phyloP scores from a whole-genome alignment of 2,329 filamentous ascomycete genomes.

The Cytospora leucostoma region DNA sequence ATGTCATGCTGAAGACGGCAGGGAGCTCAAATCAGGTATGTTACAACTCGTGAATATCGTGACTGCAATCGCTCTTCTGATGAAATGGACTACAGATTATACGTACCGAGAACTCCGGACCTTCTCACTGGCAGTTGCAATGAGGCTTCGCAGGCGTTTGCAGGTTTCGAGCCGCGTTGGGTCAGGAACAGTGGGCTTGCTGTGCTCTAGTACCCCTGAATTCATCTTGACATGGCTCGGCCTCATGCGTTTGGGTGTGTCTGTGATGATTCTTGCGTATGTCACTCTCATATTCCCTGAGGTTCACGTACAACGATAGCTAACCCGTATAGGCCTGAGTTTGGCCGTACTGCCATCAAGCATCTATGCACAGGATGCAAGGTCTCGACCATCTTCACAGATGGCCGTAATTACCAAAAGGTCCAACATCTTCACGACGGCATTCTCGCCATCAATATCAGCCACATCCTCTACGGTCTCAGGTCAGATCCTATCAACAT shows the following conservation, averaged over 20 bases:
- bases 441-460: slow-evolving; percentile 27
- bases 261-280: slow-evolving; percentile 59
- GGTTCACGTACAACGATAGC: background rate
- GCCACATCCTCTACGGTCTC: slow-evolving; percentile 27
- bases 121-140: slow-evolving; percentile 24
- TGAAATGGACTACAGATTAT: slow-evolving; percentile 25
- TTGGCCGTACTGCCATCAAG: slow-evolving; percentile 47
- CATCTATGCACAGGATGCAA: slow-evolving; percentile 54
- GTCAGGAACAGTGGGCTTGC: slow-evolving; percentile 45
- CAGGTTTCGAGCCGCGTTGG: slow-evolving; percentile 24
- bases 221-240: slow-evolving; percentile 64
- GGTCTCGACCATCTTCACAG: slow-evolving; percentile 47
- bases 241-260: slow-evolving; percentile 55
- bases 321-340: slow-evolving; percentile 45
- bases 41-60: slow-evolving; percentile 34
- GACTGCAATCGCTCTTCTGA: slow-evolving; percentile 18
- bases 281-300: slow-evolving; percentile 21
- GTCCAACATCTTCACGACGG: slow-evolving; percentile 11
- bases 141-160: slow-evolving; percentile 23
- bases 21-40: slow-evolving; percentile 26
- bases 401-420: slow-evolving; percentile 36
- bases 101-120: slow-evolving; percentile 39
- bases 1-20: slow-evolving; percentile 20
- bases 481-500: slow-evolving; percentile 6
- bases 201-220: slow-evolving; percentile 57